Evolutionary conservation across 768 basidiomycete genomes (phyloP), one percentile per base, ranked within the genome.

Genomic region (Kwoniella europaea): DNA sequence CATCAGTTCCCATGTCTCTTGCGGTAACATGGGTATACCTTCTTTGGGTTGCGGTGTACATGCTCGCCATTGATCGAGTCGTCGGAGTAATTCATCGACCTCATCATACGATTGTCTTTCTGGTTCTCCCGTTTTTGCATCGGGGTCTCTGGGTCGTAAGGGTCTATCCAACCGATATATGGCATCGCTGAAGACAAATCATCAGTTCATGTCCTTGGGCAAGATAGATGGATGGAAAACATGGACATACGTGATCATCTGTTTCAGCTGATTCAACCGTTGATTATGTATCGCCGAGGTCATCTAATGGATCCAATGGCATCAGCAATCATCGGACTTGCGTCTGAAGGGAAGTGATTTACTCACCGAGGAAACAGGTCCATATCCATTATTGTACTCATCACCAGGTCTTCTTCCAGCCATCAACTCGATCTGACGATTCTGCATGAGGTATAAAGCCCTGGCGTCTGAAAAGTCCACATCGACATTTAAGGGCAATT

Each of bases 281-380:
- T 76, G 68, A 43, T 79, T 73, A 60, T 78, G 78, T 15, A 80
- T 74, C 0, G 74, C 71, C 24, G 78, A 79, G 0, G 79, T 79
- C 78, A 80, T 80, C 76, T 78, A 24, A 2, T 10, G 15, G 9
- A 22, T 9, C 44, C 46, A 42, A 46, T 35, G 35, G 12, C 16
- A 29, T 65, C 16, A 41, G 50, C 65, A 20, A 10, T 58, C n/a
- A 7, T 13, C 22, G 24, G 24, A 53, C 7, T 18, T n/a, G 12
- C 15, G 20, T 44, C 9, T 22, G 16, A 12, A 16, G 18, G 22
- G 10, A 50, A 2, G 46, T 10, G 18, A 50, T 4, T 1, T 10
- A 69, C 76, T 68, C 54, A 78, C 76, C 59, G 76, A 78, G 10
- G 76, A 75, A 18, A 74, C 52, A n/a, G 70, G 64, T 6, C 73